Evolutionary conservation across 2,329 filamentous ascomycete species (phyloP), one percentile per base, ranked within the genome.

Genomic region (Diaporthe velutina): DNA sequence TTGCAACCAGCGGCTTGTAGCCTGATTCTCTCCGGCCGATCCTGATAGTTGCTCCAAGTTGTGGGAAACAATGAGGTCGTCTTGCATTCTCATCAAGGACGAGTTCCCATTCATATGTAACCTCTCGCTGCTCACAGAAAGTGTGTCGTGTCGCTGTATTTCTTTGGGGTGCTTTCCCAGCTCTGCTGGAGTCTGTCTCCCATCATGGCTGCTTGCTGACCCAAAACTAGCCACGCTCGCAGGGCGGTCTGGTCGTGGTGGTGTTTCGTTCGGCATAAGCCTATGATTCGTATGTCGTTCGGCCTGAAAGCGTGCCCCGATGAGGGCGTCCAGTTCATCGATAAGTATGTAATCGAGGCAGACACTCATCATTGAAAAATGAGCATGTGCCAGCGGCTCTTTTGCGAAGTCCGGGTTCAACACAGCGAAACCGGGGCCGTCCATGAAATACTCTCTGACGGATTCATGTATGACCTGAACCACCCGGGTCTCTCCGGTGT

Each of bases 391-490:
- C 3, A 67, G 8, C 0, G 30, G 6, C 4, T 38, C 52, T 2
- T 33, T 4, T 38, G 13, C 30, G 9, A 25, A 52, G 19, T 3
- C 22, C 9, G 30, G 2, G 1, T 38, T 17, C 9, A 52, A 52
- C 22, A 52, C 30, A 7, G 45, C 2, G 8, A 67, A 67, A 6
- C 64, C 64, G 1, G 45, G 45, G 4, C 64, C 64, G 9, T 22
- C 30, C 22, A 67, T 38, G 2, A 67, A 67, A 10, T 28, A 67
- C 2, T 67, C 45, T 50, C 64, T 2, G 8, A 67, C 45, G 1
- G 64, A 67, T 4, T 67, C 64, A 40, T 52, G 30, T 19, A 52
- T 67, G 2, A 67, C 64, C 28, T 67, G 45, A 12, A 67, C 8
- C 30, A 52, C 64, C 1, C 64, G 2, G 4, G 64, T 52, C 9